A percentile compares a stretch with the other conserved stretches of the same genome.
Conservation (phyloP, 495 filamentous ascomycete genomes). For the Penicillium crystallinum region DNA sequence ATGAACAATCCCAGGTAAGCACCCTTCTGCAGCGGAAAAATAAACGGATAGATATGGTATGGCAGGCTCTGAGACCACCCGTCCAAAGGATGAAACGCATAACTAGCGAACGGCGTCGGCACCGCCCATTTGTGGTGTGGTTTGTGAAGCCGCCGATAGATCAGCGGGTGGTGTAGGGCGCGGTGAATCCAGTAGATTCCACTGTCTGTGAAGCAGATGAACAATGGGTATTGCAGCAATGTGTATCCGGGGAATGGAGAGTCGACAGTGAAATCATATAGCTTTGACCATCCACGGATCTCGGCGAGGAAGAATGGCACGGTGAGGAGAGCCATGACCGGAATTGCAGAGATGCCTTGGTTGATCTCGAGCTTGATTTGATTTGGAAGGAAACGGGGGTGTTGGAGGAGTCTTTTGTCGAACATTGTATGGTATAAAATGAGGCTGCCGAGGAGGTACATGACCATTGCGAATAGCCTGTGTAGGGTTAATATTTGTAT, state of each 20-base stretch:
- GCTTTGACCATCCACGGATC: constrained; percentile 74
- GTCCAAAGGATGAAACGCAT: constrained; percentile 92
- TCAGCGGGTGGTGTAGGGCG: constrained; percentile 66
- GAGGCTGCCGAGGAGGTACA: constrained; percentile 67
- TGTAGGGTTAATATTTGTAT: not conserved
- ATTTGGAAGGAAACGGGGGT: constrained; percentile 88
- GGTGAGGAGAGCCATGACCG: constrained; percentile 74
- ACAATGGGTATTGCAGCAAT: constrained; percentile 78
- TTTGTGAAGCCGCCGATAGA: constrained; percentile 90
- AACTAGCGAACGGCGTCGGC: constrained; percentile 83
- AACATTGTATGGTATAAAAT: constrained; percentile 83
- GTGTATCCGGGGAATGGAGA: constrained; percentile 70
- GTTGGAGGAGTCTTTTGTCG: constrained; percentile 76
- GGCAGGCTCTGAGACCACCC: constrained; percentile 87
- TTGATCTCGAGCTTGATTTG: constrained; percentile 79
- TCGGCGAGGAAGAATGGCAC: constrained; percentile 75
- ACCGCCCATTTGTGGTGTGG: constrained; percentile 99
- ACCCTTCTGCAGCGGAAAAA: constrained; percentile 88
- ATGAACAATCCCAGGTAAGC: constrained; percentile 78
- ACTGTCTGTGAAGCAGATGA: constrained; percentile 86
- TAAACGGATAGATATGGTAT: constrained; percentile 85
- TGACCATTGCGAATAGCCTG: constrained; percentile 62
- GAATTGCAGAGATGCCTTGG: constrained; percentile 65
- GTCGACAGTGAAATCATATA: constrained; percentile 70
- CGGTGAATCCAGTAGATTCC: constrained; percentile 93